These are phyloP conservation scores for Fusarium sp. DNA, from an alignment of 2,329 filamentous ascomycete species.

Conservation along the genomic window DNA sequence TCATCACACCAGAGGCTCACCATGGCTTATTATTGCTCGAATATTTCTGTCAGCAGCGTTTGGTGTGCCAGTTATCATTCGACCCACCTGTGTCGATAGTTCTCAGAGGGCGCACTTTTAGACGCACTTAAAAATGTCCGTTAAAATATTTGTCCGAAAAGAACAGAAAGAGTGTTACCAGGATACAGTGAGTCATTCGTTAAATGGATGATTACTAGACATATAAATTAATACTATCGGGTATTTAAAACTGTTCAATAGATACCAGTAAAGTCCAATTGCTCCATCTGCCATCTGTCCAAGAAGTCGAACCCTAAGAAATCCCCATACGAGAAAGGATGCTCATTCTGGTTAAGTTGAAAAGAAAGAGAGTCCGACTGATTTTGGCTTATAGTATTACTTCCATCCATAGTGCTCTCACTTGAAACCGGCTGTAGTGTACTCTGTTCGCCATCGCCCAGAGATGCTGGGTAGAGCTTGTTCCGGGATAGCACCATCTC, in stretches of 20 bases:
- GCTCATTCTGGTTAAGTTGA: background rate
- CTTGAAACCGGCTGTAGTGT: background rate
- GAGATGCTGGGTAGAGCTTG: background rate
- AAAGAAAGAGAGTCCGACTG: background rate
- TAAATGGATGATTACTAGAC: background rate
- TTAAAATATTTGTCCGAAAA: background rate
- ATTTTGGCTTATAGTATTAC: rapidly evolving
- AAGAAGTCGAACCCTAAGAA: constrained; percentile 17
- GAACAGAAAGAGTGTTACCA: background rate
- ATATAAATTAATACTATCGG: background rate
- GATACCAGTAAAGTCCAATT: constrained; percentile 23
- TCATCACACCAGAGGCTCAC: too few species aligned
- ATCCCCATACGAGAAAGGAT: background rate
- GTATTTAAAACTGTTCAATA: background rate
- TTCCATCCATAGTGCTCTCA: rapidly evolving
- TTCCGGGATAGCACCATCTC: constrained; percentile 22
- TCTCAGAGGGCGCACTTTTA: constrained; percentile 7
- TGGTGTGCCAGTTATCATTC: too few species aligned
- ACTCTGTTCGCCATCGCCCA: rapidly evolving
- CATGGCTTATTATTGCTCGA: too few species aligned
- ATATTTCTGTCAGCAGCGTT: too few species aligned
- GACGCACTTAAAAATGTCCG: constrained; percentile 6
- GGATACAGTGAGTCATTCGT: background rate
- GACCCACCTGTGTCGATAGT: background rate
- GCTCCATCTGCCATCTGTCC: constrained; percentile 28